phyloP scores from a whole-genome alignment of 2,329 filamentous ascomycete species.

The Sarocladium brachiariae region DNA sequence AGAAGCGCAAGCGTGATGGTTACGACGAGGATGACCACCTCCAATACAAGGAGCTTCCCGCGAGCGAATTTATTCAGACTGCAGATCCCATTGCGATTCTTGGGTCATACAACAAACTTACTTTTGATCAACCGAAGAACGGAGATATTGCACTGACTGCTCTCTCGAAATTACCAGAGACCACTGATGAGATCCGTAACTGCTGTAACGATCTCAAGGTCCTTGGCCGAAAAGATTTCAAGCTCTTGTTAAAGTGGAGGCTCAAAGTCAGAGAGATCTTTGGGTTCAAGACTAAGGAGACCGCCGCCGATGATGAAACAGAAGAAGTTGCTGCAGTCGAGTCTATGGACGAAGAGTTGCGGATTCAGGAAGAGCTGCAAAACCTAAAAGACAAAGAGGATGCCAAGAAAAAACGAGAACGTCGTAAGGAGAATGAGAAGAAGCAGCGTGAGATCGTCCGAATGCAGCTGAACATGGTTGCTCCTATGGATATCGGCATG shows the following conservation, averaged over 20 bases:
- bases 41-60: constrained; percentile 82
- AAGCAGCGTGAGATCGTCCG: constrained; percentile 93
- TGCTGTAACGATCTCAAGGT: constrained; percentile 84
- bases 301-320: constrained; percentile 33
- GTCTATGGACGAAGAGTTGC: constrained; percentile 90
- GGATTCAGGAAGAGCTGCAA: constrained; percentile 82
- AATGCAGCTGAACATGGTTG: constrained; percentile 95
- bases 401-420: constrained; percentile 72
- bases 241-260: constrained; percentile 81
- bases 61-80: constrained; percentile 91
- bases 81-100: constrained; percentile 89
- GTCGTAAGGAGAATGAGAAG: constrained; percentile 81
- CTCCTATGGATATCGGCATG: constrained; percentile 91
- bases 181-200: constrained; percentile 70
- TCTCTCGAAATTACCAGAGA: constrained; percentile 78
- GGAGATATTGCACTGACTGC: constrained; percentile 83
- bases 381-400: constrained; percentile 72
- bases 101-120: constrained; percentile 75
- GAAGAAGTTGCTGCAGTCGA: constrained; percentile 77
- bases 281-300: constrained; percentile 65
- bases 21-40: constrained; percentile 95
- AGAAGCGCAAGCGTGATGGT: constrained; percentile 95
- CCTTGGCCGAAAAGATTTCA: constrained; percentile 90
- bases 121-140: constrained; percentile 72
- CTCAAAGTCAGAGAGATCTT: constrained; percentile 86